Evolutionary conservation across 306 rosid genomes (phyloP).

Genomic region (Sechiopsis laciniata): DNA sequence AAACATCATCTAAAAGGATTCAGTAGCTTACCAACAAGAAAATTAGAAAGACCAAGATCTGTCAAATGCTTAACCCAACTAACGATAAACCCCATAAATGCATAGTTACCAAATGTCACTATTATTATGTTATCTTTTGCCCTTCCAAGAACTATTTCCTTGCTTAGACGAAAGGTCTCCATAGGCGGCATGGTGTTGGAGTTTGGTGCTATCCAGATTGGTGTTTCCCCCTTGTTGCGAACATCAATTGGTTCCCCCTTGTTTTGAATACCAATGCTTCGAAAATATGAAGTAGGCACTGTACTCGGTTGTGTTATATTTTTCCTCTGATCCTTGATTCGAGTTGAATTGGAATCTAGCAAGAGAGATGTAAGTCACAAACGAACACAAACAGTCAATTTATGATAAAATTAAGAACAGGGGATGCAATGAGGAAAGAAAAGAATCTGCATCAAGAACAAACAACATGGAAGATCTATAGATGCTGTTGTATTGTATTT

Average conservation of each 20-base stretch:
- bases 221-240: no score
- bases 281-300: slow-evolving; percentile 26
- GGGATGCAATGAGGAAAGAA: neutral
- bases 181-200: slow-evolving; percentile 56
- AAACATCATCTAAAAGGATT: no score
- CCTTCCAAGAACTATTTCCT: slow-evolving; percentile 65
- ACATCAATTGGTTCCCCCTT: slow-evolving; percentile 28
- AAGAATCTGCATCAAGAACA: neutral
- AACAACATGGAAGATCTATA: neutral
- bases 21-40: slow-evolving; percentile 74
- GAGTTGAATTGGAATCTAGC: slow-evolving; percentile 36
- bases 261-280: no score
- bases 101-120: slow-evolving; percentile 92
- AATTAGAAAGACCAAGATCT: slow-evolving; percentile 64
- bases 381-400: neutral
- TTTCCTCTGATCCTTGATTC: slow-evolving; percentile 27
- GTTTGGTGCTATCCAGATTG: slow-evolving; percentile 46
- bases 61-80: slow-evolving; percentile 88
- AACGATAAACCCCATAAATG: slow-evolving; percentile 93
- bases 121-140: slow-evolving; percentile 71
- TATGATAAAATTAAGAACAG: neutral
- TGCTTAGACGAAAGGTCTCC: slow-evolving; percentile 48
- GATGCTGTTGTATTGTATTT: no score
- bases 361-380: slow-evolving; percentile 1
- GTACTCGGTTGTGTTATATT: slow-evolving; percentile 34